Percentiles rank a stretch among this genome's conserved stretches.
These are phyloP conservation scores for Crucihimalaya himalaica DNA, from an alignment of 345 rosid species.

Conservation along the genomic window DNA sequence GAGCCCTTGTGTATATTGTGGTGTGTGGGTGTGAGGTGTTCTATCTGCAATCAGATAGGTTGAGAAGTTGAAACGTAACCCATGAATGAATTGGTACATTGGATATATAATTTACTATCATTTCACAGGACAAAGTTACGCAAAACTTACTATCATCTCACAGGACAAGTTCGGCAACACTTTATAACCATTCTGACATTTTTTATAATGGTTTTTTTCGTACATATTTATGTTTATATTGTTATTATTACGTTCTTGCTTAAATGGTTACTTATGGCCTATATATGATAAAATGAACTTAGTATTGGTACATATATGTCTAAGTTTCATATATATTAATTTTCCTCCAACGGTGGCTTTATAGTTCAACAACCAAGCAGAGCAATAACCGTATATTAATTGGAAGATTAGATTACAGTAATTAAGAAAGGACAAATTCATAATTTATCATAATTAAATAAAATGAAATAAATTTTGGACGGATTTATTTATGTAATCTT, in stretches of 20 bases:
- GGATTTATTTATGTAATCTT: background rate
- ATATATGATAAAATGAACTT: no score
- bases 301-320: no score
- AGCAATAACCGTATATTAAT: background rate
- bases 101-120: background rate
- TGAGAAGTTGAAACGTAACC: conserved; percentile 39
- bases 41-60: conserved; percentile 33
- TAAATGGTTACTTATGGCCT: background rate
- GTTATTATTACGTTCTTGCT: background rate
- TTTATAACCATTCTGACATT: background rate
- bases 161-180: no score
- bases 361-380: conserved; percentile 17
- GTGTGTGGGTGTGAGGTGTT: conserved; percentile 30
- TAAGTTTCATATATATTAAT: no score
- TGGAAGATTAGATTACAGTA: background rate
- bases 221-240: background rate
- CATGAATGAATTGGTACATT: conserved; percentile 21
- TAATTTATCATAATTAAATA: background rate
- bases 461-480: background rate
- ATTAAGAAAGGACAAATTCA: background rate
- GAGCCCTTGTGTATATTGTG: background rate
- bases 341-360: background rate
- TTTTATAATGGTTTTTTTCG: background rate
- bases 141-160: background rate
- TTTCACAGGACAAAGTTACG: conserved; percentile 14